Percentiles rank a stretch among this genome's conserved stretches.
Evolutionary conservation across 352 stramenopile genomes (phyloP).

Genomic region (Globisporangium echinulatum): DNA sequence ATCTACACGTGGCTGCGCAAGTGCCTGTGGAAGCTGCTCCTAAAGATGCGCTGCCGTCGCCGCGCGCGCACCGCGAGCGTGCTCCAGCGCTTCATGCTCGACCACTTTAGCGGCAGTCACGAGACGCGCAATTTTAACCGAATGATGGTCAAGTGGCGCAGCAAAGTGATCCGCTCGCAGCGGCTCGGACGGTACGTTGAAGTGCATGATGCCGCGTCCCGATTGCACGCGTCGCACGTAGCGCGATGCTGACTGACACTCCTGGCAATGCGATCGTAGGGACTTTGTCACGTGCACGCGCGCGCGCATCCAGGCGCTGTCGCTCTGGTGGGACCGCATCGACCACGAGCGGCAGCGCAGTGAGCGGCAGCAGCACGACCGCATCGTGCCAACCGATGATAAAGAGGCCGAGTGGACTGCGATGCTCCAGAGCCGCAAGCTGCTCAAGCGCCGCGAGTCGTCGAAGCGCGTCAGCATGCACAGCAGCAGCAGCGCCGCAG

Average conservation of each 20-base stretch:
- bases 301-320: constrained; percentile 46
- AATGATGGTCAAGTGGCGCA: constrained; percentile 68
- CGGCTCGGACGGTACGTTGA: constrained; percentile 27
- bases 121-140: constrained; percentile 69
- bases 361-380: constrained; percentile 39
- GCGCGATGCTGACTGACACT: not conserved
- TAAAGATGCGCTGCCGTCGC: constrained; percentile 42
- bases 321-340: constrained; percentile 51
- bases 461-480: not conserved
- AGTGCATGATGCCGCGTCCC: no score
- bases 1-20: constrained; percentile 67
- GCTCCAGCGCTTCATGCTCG: constrained; percentile 52
- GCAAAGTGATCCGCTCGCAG: constrained; percentile 68
- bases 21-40: constrained; percentile 63
- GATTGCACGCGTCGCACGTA: no score
- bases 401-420: constrained; percentile 25
- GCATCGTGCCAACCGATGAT: constrained; percentile 23
- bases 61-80: constrained; percentile 25
- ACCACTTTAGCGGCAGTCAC: constrained; percentile 43
- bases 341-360: constrained; percentile 62
- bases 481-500: constrained; percentile 2
- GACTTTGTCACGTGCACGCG: constrained; percentile 49
- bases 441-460: constrained; percentile 2
- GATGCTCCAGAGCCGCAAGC: constrained; percentile 12
- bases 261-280: constrained; percentile 1